Evolutionary conservation across 1,284 basidiomycete genomes (phyloP), one percentile per base, ranked within the genome.

Genomic region (Cutaneotrichosporon sp.): DNA sequence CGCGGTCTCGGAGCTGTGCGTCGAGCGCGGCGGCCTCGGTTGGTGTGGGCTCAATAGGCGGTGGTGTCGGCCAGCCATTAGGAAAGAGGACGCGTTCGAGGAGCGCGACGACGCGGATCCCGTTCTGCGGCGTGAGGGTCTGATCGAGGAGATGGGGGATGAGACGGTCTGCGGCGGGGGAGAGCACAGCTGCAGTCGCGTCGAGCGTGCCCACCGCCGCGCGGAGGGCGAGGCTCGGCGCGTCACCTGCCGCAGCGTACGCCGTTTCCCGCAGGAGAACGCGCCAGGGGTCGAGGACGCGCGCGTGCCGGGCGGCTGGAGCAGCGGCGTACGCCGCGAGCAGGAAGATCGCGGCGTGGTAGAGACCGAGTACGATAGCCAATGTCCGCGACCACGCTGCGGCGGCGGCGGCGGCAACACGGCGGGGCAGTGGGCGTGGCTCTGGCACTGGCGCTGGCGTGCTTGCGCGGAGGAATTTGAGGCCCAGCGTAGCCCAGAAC

Each of bases 401-500:
- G 23, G 43, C 7, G 45, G 14, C 30, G 35, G 37, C 23, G 33
- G 52, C 41, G 3, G 36, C 20, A 18, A 30, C 33, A 2, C 17
- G 23, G 21, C 21, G n/a, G 33, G 10, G 13, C 9, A 13, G n/a
- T 21, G 30, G 40, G 15, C 14, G 17, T 41, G 17, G 39, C 17
- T 10, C 37, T 15, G 9, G 12, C 26, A 14, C 21, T 14, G 26
- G 17, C 26, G 21, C 15, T 1, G 18, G 40, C 35, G 21, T n/a
- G n/a, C n/a, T n/a, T n/a, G n/a, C 34, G 21, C 7, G 8, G 20
- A 54, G 9, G 3, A 36, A 44, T 46, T 56, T 54, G 52, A 52
- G 46, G 5, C 22, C 42, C 9, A 74, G 30, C 22, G 54, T 43
- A 44, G 64, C 68, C 62, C 70, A 70, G 55, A 77, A 77, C 75